Conservation (phyloP, 116 monocot species). For the Papilionanthe hybrid region DNA sequence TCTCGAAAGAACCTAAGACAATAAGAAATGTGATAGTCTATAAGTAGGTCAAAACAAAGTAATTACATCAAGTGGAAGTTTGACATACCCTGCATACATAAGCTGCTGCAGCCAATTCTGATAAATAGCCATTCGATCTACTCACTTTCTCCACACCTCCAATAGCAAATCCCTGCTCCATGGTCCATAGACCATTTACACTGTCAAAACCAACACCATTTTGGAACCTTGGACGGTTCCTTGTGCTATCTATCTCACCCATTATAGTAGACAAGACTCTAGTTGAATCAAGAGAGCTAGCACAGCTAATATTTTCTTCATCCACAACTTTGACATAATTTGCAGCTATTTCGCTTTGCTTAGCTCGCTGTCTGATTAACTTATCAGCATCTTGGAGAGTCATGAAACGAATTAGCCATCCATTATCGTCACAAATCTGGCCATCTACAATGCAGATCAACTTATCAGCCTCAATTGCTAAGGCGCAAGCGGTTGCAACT, state of each 20-base stretch:
- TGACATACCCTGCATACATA: conserved; percentile 90
- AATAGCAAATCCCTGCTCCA: conserved; percentile 84
- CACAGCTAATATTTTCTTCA: conserved; percentile 33
- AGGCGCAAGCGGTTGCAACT: conserved; percentile 96
- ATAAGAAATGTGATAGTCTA: neutral
- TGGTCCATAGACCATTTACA: conserved; percentile 77
- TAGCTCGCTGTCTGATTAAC: conserved; percentile 65
- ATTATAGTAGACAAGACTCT: conserved; percentile 10
- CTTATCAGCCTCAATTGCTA: conserved; percentile 90
- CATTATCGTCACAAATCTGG: conserved; percentile 66
- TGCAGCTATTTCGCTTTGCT: conserved; percentile 92
- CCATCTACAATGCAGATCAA: conserved; percentile 91
- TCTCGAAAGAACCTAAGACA: neutral
- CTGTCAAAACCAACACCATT: conserved; percentile 98
- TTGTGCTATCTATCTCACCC: conserved; percentile 22
- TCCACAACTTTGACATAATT: conserved; percentile 83
- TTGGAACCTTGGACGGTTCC: conserved; percentile 47
- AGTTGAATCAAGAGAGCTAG: conserved; percentile 24
- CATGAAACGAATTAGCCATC: conserved; percentile 64
- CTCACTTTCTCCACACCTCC: conserved; percentile 75
- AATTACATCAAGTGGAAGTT: neutral
- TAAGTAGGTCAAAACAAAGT: neutral
- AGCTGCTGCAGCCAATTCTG: conserved; percentile 85
- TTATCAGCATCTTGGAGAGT: conserved; percentile 87
- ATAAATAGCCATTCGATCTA: conserved; percentile 83